These are phyloP conservation scores for Bullera alba DNA, from an alignment of 768 basidiomycete species.

Conservation along the genomic window DNA sequence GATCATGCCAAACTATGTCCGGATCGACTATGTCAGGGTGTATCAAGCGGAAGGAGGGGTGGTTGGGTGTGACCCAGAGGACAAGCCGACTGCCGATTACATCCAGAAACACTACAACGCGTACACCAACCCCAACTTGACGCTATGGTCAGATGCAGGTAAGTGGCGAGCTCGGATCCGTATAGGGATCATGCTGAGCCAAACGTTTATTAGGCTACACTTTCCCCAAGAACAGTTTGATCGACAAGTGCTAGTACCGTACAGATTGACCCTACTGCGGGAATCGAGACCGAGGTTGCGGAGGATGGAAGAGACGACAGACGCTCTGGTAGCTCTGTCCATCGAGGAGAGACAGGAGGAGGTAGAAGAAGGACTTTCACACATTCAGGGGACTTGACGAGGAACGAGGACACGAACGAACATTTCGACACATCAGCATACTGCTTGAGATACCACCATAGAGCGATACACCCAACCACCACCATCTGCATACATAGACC, in stretches of 20 bases:
- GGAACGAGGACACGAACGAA: too few species aligned
- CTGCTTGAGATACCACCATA: too few species aligned
- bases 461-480: too few species aligned
- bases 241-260: constrained; percentile 45
- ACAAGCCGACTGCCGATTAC: constrained; percentile 75
- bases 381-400: too few species aligned
- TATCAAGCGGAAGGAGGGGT: constrained; percentile 64
- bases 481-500: too few species aligned
- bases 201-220: constrained; percentile 18
- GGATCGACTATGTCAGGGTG: constrained; percentile 77
- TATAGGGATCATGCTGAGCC: background rate
- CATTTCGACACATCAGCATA: too few species aligned
- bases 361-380: too few species aligned
- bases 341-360: too few species aligned
- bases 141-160: constrained; percentile 50
- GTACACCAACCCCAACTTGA: constrained; percentile 62
- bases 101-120: constrained; percentile 64
- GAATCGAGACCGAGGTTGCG: too few species aligned
- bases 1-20: constrained; percentile 69
- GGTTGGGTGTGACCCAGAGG: constrained; percentile 45
- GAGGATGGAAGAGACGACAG: too few species aligned
- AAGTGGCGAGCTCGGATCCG: background rate
- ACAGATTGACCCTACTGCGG: too few species aligned
- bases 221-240: constrained; percentile 62
- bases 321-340: too few species aligned